Evolutionary conservation across 257 asterid species (phyloP).

Genomic region (Fraxinus anomala): DNA sequence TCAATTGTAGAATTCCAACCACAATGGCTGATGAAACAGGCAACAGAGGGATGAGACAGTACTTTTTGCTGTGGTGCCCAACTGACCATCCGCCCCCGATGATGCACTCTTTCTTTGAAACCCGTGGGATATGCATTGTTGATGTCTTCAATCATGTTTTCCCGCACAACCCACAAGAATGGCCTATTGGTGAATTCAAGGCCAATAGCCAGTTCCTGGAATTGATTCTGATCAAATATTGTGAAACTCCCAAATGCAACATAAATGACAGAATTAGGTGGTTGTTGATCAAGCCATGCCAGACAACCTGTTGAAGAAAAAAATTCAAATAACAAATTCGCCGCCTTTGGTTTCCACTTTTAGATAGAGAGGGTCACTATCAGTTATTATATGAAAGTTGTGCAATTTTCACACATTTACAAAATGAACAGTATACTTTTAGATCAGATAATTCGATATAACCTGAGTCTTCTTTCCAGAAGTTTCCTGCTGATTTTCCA

Average conservation of each 20-base stretch:
- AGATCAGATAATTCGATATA: too few species aligned
- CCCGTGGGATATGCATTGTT: constrained; percentile 25
- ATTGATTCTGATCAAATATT: constrained; percentile 18
- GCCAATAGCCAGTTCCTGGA: constrained; percentile 36
- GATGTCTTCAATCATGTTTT: constrained; percentile 23
- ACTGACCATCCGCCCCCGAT: constrained; percentile 19
- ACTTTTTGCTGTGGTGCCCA: constrained; percentile 30
- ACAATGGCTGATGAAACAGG: constrained; percentile 23
- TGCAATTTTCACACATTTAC: too few species aligned
- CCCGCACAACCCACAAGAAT: constrained; percentile 57
- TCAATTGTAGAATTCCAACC: constrained; percentile 29
- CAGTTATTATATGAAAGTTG: too few species aligned
- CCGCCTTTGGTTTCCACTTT: too few species aligned
- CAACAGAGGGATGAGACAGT: constrained; percentile 9
- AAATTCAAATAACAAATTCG: not conserved
- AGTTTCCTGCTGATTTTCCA: constrained; percentile 46
- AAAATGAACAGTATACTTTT: too few species aligned
- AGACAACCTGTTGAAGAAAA: constrained; percentile 27
- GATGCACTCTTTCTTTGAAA: not conserved
- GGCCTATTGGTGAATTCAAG: constrained; percentile 30
- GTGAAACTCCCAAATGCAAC: constrained; percentile 63
- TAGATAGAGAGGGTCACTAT: too few species aligned
- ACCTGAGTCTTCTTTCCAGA: constrained; percentile 55
- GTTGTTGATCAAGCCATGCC: constrained; percentile 58
- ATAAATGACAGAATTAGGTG: constrained; percentile 44